Percentiles rank a stretch among this genome's conserved stretches.
phyloP scores from a whole-genome alignment of 2,329 filamentous ascomycete genomes.

The Chalara sp. region DNA sequence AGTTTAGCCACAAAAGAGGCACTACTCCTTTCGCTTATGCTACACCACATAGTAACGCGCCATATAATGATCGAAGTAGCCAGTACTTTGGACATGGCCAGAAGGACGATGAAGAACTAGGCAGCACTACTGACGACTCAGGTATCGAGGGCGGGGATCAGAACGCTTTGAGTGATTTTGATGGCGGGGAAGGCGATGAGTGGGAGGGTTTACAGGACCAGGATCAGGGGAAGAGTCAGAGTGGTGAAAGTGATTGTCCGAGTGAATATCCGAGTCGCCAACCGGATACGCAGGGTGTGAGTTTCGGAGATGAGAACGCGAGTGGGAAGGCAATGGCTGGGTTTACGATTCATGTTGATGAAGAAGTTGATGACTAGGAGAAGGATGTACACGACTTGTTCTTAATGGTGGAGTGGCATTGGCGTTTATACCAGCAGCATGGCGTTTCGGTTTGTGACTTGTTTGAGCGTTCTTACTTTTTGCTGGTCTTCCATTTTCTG shows the following conservation, averaged over 20 bases:
- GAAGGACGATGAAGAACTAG: constrained; percentile 15
- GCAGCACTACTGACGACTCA: constrained; percentile 19
- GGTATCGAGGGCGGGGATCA: constrained; percentile 19
- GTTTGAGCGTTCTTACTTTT: no score
- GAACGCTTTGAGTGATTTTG: constrained; percentile 16
- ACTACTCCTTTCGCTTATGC: constrained; percentile 65
- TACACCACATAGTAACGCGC: constrained; percentile 63
- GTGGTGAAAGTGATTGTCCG: constrained; percentile 5
- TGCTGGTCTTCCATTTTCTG: no score
- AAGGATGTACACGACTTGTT: no score
- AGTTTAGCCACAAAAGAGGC: constrained; percentile 25
- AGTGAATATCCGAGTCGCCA: constrained; percentile 9
- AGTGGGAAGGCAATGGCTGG: background rate
- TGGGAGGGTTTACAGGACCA: constrained; percentile 9
- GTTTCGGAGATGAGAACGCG: background rate
- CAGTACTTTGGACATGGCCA: constrained; percentile 10
- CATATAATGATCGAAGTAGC: constrained; percentile 25
- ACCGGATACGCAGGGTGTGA: background rate
- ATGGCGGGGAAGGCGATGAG: constrained; percentile 7
- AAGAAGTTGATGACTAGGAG: background rate
- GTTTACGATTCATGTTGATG: constrained; percentile 8
- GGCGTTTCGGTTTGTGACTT: no score
- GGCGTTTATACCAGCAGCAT: no score
- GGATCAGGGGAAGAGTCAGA: constrained; percentile 2
- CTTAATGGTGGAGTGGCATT: no score